A percentile compares a stretch with the other conserved stretches of the same genome.
Evolutionary conservation across 129 eudicot genomes (phyloP).

Genomic region (Centella asiatica): DNA sequence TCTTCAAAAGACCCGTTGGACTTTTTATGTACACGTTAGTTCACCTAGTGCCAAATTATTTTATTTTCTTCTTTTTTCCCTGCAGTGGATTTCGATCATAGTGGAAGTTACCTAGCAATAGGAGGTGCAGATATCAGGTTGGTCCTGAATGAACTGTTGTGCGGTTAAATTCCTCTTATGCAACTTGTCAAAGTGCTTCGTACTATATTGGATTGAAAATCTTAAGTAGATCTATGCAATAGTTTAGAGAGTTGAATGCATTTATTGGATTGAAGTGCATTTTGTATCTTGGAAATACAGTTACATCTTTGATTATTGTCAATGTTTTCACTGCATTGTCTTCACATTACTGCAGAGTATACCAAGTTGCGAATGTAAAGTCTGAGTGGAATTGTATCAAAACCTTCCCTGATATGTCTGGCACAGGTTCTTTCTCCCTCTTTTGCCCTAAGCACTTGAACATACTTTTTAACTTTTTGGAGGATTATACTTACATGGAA

Average conservation of each 20-base stretch:
- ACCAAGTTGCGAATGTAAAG: constrained; percentile 92
- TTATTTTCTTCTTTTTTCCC: constrained; percentile 9
- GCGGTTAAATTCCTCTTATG: background rate
- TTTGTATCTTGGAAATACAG: too few relatives aligned
- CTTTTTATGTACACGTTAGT: background rate
- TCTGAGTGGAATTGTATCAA: constrained; percentile 89
- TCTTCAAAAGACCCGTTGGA: too few relatives aligned
- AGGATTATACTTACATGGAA: background rate
- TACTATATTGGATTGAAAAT: background rate
- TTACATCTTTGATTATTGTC: background rate
- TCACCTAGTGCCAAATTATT: too few relatives aligned
- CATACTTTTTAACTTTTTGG: background rate
- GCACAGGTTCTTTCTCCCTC: constrained; percentile 59
- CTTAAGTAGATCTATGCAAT: too few relatives aligned
- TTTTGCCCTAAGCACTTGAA: background rate
- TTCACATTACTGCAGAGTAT: constrained; percentile 50
- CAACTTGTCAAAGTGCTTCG: background rate
- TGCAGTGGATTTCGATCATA: constrained; percentile 91
- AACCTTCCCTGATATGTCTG: constrained; percentile 89
- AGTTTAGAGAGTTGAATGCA: background rate
- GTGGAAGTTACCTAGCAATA: constrained; percentile 88
- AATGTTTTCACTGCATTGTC: background rate
- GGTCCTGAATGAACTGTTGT: background rate
- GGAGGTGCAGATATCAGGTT: constrained; percentile 97
- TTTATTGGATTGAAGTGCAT: background rate